Conservation (phyloP, 805 yeast genomes). For the Teunomyces aglyptinius region DNA sequence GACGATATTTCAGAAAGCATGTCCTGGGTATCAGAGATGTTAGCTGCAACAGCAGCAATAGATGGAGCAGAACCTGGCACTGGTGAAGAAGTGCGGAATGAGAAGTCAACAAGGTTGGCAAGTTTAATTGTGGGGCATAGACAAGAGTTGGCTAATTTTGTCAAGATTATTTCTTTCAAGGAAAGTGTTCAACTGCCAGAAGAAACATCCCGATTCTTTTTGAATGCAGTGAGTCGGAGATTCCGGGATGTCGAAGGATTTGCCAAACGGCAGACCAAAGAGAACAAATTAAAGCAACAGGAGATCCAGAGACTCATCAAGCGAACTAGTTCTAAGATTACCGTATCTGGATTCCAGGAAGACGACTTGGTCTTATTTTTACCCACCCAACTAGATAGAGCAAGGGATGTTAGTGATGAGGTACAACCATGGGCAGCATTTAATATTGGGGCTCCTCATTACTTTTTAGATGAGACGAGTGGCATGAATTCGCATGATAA, state of each 20-base stretch:
- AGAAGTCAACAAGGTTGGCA: constrained; percentile 16
- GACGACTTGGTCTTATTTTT: constrained; percentile 83
- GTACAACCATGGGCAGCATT: constrained; percentile 89
- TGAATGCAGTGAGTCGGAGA: constrained; percentile 58
- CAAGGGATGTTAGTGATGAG: constrained; percentile 16
- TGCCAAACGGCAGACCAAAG: constrained; percentile 82
- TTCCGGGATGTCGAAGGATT: constrained; percentile 84
- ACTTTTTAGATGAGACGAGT: constrained; percentile 55
- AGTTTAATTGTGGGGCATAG: constrained; percentile 8
- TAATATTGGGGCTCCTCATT: constrained; percentile 85
- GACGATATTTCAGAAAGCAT: constrained; percentile 37
- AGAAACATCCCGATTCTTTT: constrained; percentile 29
- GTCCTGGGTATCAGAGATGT: constrained; percentile 41
- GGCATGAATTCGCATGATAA: constrained; percentile 34
- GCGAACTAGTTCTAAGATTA: constrained; percentile 50
- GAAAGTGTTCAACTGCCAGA: constrained; percentile 25
- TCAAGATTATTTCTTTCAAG: constrained; percentile 25
- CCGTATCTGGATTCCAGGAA: constrained; percentile 62
- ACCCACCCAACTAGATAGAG: constrained; percentile 61
- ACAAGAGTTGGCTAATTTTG: constrained; percentile 12
- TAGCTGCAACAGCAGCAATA: neutral
- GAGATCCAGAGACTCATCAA: constrained; percentile 40
- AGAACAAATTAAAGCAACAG: constrained; percentile 51
- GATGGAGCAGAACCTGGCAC: neutral
- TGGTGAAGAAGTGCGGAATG: constrained; percentile 11